Evolutionary conservation across 495 filamentous ascomycete genomes (phyloP), one percentile per base, ranked within the genome.

Genomic region (Umbilicaria muhlenbergii): DNA sequence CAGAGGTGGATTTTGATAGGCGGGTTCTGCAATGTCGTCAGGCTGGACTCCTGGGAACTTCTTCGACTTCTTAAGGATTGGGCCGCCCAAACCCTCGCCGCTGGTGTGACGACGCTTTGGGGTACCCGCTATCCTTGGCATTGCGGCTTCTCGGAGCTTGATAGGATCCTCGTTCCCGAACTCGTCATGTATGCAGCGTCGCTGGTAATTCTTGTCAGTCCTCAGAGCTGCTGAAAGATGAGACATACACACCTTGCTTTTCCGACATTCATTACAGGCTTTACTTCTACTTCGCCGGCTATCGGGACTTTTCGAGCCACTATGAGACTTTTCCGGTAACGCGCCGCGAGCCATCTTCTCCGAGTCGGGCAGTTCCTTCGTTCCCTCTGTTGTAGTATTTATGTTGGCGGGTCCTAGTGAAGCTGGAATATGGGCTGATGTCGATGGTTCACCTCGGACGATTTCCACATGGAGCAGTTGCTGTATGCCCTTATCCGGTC

Each of bases 171-270:
- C 68, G 41, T 74, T 65, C 32, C 77, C 77, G 49, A 70, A 66
- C 44, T 75, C 74, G 47, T 81, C 75, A 47, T 81, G 77, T 18
- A 81, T 77, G 50, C 77, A 81, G 48, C 77, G 74, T 41, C 77
- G 75, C 77, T 81, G 42, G 33, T 36, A 38, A 11, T 21, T 11
- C 32, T 3, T 17, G 41, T 61, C 41, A 65, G 51, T 51, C 17
- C 51, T 42, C 31, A 34, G 35, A 18, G 32, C 34, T 2, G 32
- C 32, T 28, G 21, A 28, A 16, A 41, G 42, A 12, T 46, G 12
- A 12, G 18, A 37, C 19, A 12, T 52, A 51, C 62, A 52, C 48
- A 78, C 77, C 71, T 81, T 81, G 65, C 74, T 78, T 55, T 74
- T 80, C 15, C 77, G 72, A 52, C 77, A 81, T 45, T 79, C 74